Percentiles rank a stretch among this genome's conserved stretches.
Evolutionary conservation across 78 protist species (phyloP).

Genomic region (Mantamonas sphyraenae): DNA sequence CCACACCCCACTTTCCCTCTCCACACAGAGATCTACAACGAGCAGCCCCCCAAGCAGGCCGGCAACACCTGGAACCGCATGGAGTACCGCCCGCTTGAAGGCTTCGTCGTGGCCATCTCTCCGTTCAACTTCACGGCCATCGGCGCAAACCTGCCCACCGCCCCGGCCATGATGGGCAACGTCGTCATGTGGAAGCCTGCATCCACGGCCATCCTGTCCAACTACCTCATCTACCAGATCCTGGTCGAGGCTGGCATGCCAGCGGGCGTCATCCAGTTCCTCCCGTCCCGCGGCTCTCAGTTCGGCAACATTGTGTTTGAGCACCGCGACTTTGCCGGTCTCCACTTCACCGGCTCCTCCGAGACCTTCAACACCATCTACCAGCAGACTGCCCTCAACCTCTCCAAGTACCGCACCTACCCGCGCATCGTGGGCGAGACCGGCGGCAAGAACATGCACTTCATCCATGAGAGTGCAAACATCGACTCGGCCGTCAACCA

Average conservation of each 20-base stretch:
- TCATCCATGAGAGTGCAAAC: constrained; percentile 26
- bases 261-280: constrained; percentile 84
- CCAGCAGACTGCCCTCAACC: constrained; percentile 46
- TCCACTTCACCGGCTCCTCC: constrained; percentile 90
- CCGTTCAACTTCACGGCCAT: constrained; percentile 96
- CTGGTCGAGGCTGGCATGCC: constrained; percentile 88
- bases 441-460: constrained; percentile 94
- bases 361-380: constrained; percentile 59
- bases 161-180: constrained; percentile 94
- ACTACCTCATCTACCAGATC: constrained; percentile 58
- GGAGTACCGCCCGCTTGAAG: constrained; percentile 84
- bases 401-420: constrained; percentile 49
- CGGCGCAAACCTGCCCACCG: constrained; percentile 73
- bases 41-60: constrained; percentile 68
- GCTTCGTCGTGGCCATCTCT: constrained; percentile 81
- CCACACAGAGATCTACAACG: constrained; percentile 49
- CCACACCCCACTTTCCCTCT: constrained; percentile 1
- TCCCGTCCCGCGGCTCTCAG: constrained; percentile 48
- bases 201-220: constrained; percentile 58
- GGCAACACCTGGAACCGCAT: constrained; percentile 72
- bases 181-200: constrained; percentile 88
- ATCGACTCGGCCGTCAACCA: background rate
- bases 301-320: constrained; percentile 29
- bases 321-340: constrained; percentile 57
- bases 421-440: constrained; percentile 92